Evolutionary conservation across 2,329 filamentous ascomycete genomes (phyloP).

Genomic region (Fusarium solani-melongenae): DNA sequence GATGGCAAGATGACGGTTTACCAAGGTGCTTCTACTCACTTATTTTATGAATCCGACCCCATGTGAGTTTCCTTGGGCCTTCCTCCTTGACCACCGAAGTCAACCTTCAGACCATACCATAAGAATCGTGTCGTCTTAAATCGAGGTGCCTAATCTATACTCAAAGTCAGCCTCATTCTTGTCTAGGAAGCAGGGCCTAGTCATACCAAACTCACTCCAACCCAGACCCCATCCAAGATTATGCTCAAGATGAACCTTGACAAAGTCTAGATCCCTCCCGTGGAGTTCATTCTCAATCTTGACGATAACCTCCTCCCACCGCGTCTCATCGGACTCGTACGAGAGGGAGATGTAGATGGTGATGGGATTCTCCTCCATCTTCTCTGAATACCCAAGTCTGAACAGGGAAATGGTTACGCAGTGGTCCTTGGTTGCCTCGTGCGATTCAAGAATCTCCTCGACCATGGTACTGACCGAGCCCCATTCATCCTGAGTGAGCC

Average conservation of each 20-base stretch:
- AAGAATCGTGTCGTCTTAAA: too few relatives aligned
- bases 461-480: not conserved
- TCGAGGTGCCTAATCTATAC: too few relatives aligned
- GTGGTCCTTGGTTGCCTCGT: not conserved
- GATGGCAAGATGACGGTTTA: not conserved
- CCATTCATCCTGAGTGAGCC: not conserved
- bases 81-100: too few relatives aligned
- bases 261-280: not conserved
- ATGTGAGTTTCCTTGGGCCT: too few relatives aligned
- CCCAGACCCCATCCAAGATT: not conserved
- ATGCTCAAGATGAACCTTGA: not conserved
- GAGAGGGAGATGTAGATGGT: not conserved
- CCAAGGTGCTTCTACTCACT: not conserved
- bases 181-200: too few relatives aligned
- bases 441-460: not conserved
- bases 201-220: not conserved
- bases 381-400: not conserved
- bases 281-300: not conserved
- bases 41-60: too few relatives aligned
- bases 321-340: not conserved
- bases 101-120: too few relatives aligned
- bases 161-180: too few relatives aligned
- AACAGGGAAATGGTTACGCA: not conserved
- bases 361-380: not conserved
- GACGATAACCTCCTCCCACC: not conserved